These are phyloP conservation scores for Acanthamoeba lenticulata DNA, from an alignment of 208 protist species.

Conservation along the genomic window DNA sequence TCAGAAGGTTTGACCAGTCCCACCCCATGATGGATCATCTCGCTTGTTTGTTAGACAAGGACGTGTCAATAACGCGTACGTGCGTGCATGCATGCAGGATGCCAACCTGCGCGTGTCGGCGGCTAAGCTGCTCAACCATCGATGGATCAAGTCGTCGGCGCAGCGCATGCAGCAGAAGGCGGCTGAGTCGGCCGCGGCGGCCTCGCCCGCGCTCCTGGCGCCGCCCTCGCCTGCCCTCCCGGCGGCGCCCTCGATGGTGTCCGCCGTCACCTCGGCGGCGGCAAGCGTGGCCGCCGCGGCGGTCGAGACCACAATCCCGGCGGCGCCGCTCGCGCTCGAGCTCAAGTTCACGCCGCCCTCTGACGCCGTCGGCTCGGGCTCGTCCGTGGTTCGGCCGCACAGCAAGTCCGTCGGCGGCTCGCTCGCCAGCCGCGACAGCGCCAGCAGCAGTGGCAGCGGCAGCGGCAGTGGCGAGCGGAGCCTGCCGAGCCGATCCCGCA, in stretches of 20 bases:
- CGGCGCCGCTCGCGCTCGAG: not conserved
- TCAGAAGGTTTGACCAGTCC: no score
- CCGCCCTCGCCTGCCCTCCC: not conserved
- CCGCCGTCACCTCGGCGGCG: not conserved
- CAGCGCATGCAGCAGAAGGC: slow-evolving; percentile 26
- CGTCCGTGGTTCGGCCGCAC: not conserved
- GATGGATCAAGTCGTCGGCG: slow-evolving; percentile 66
- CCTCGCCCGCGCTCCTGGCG: not conserved
- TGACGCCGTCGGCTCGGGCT: no score
- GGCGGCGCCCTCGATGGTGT: not conserved
- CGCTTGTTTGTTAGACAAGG: no score
- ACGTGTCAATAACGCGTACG: no score
- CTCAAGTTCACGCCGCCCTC: not conserved
- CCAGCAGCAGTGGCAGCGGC: not conserved
- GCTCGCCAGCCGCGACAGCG: not conserved
- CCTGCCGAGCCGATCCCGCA: no score
- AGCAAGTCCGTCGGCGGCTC: not conserved
- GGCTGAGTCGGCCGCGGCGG: not conserved
- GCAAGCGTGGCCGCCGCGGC: not conserved
- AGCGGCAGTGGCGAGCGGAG: not conserved
- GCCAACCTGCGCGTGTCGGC: slow-evolving; percentile 81
- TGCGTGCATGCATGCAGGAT: no score
- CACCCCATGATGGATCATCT: no score
- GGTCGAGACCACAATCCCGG: not conserved
- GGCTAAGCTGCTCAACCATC: slow-evolving; percentile 84